Evolutionary conservation across 2,329 filamentous ascomycete species (phyloP).

Genomic region (Diaporthe capsici): DNA sequence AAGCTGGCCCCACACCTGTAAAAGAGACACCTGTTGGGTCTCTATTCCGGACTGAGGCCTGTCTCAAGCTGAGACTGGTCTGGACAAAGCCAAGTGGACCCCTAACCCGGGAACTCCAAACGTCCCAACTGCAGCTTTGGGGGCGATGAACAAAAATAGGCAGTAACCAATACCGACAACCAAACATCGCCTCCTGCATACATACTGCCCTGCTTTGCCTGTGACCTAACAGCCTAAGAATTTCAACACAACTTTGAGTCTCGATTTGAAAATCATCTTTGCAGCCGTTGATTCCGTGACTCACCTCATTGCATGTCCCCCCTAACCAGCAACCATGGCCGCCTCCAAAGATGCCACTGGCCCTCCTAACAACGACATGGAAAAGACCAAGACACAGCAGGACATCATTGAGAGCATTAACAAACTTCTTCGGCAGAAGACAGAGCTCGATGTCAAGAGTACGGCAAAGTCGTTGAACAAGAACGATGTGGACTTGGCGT

Average conservation of each 20-base stretch:
- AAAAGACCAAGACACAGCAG: slow-evolving; percentile 4
- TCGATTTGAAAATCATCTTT: neutral
- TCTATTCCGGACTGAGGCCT: neutral
- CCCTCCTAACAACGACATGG: too few species aligned
- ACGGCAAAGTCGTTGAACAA: neutral
- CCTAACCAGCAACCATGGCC: neutral
- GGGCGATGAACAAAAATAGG: neutral
- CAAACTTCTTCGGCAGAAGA: neutral
- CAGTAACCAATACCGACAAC: neutral
- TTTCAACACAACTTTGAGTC: neutral
- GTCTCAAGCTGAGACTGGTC: neutral
- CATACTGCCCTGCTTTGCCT: neutral
- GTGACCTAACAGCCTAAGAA: too few species aligned
- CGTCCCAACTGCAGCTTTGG: neutral
- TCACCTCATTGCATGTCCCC: neutral
- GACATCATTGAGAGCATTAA: neutral
- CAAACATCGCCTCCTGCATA: neutral
- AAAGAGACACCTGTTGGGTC: neutral
- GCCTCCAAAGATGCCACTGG: neutral
- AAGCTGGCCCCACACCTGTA: too few species aligned
- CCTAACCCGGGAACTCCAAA: neutral
- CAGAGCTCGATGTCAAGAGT: neutral
- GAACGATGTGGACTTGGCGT: neutral
- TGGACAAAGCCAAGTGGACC: neutral
- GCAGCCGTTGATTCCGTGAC: neutral